Conservation (phyloP, 805 yeast genomes). For the Saccharomycopsis lassenensis region DNA sequence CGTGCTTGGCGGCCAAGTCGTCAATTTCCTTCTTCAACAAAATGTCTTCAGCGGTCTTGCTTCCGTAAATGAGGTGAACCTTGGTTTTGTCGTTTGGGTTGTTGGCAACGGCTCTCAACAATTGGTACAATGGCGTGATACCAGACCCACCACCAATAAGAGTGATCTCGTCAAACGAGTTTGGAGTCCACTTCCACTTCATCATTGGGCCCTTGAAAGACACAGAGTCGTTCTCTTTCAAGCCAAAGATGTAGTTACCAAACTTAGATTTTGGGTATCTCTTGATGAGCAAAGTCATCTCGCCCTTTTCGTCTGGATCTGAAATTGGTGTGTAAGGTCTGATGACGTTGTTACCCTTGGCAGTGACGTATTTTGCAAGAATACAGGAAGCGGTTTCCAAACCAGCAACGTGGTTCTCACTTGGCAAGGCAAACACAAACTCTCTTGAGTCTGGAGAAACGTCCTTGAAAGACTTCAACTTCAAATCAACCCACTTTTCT, state of each 20-base stretch:
- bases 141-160: constrained; percentile 96
- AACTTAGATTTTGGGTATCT: constrained; percentile 77
- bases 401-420: constrained; percentile 61
- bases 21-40: constrained; percentile 74
- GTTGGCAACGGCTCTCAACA: constrained; percentile 61
- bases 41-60: constrained; percentile 66
- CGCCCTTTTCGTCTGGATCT: constrained; percentile 58
- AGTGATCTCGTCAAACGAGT: constrained; percentile 67
- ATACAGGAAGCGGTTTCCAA: constrained; percentile 69
- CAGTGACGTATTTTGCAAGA: constrained; percentile 69
- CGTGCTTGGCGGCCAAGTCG: constrained; percentile 47
- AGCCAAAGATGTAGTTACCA: constrained; percentile 57
- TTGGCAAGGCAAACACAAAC: constrained; percentile 59
- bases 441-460: constrained; percentile 56
- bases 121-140: constrained; percentile 90
- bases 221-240: constrained; percentile 71
- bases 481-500: constrained; percentile 63
- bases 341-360: constrained; percentile 76
- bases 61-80: constrained; percentile 74
- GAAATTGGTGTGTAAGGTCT: constrained; percentile 87
- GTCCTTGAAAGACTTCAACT: constrained; percentile 32
- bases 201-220: constrained; percentile 89
- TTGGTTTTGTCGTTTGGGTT: constrained; percentile 86
- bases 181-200: constrained; percentile 87
- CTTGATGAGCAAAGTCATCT: constrained; percentile 73